phyloP scores from a whole-genome alignment of 176 grass and related monocot genomes.

The Themeda triandra region DNA sequence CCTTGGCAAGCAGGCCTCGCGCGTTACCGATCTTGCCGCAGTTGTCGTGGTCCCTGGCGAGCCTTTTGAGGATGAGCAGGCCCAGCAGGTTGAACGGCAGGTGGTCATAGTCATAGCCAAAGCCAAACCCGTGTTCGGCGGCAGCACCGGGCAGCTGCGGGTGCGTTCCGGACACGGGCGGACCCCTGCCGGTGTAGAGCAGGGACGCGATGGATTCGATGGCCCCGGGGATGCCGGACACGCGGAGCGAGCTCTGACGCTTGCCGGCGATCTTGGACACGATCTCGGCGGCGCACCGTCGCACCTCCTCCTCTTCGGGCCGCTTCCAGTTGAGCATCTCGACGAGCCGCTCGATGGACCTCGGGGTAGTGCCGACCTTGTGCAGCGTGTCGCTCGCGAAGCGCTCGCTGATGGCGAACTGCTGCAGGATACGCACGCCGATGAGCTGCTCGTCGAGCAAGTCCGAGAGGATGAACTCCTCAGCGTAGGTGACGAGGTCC shows the following conservation, averaged over 20 bases:
- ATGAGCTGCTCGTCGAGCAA: constrained; percentile 76
- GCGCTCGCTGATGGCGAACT: constrained; percentile 1
- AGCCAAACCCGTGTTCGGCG: not conserved
- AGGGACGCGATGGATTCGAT: constrained; percentile 70
- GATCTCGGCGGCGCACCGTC: constrained; percentile 38
- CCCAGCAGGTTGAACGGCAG: constrained; percentile 51
- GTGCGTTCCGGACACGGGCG: not conserved
- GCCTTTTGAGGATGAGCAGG: constrained; percentile 52
- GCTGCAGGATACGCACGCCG: constrained; percentile 48
- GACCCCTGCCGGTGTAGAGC: constrained; percentile 25
- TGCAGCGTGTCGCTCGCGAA: not conserved
- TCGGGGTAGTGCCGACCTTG: not conserved
- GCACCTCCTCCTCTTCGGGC: constrained; percentile 45
- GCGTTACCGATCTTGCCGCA: constrained; percentile 56
- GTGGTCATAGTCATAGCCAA: constrained; percentile 35
- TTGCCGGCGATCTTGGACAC: constrained; percentile 50
- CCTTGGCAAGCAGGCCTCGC: constrained; percentile 48
- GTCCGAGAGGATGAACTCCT: constrained; percentile 51
- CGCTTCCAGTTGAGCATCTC: constrained; percentile 48
- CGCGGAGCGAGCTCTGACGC: constrained; percentile 52
- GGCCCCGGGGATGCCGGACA: constrained; percentile 54
- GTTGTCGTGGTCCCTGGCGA: constrained; percentile 56
- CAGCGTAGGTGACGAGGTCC: constrained; percentile 62
- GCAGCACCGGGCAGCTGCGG: not conserved
- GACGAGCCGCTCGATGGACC: not conserved